Conservation (phyloP, 148 eudicot genomes). For the Cornus florida region DNA sequence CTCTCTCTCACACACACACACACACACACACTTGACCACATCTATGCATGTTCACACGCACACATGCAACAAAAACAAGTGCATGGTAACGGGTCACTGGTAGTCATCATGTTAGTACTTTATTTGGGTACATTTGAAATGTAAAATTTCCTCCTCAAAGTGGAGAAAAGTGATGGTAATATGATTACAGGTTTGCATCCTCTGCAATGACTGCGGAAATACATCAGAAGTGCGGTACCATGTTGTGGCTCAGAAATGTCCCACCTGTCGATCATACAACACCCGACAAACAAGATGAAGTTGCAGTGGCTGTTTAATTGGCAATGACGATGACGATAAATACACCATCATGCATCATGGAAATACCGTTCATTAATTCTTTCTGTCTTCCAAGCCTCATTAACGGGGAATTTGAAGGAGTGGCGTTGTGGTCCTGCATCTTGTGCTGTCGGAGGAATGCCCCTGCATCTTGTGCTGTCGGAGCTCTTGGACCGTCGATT, state of each 20-base stretch:
- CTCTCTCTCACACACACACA: not conserved
- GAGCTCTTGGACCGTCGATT: not conserved
- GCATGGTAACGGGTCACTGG: too few species aligned
- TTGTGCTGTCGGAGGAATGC: conserved; percentile 9
- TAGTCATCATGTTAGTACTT: not conserved
- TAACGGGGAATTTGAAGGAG: not conserved
- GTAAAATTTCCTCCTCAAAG: too few species aligned
- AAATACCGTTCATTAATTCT: not conserved
- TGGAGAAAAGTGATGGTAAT: not conserved
- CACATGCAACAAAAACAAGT: too few species aligned
- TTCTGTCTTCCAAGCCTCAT: not conserved
- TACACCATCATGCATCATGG: not conserved
- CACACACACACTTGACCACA: too few species aligned
- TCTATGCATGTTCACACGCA: too few species aligned
- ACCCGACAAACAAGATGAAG: conserved; percentile 59
- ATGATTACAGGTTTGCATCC: conserved; percentile 64
- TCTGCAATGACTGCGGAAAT: conserved; percentile 82
- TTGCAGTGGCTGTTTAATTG: not conserved
- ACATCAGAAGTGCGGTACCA: conserved; percentile 70
- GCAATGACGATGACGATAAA: not conserved
- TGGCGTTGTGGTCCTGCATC: not conserved
- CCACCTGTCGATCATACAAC: conserved; percentile 80
- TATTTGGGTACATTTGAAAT: not conserved
- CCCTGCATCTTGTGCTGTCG: not conserved
- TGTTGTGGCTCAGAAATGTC: conserved; percentile 78